Base-by-base conservation (phyloP, 768 basidiomycete species). In the Xerocomellus amylosporus region DNA sequence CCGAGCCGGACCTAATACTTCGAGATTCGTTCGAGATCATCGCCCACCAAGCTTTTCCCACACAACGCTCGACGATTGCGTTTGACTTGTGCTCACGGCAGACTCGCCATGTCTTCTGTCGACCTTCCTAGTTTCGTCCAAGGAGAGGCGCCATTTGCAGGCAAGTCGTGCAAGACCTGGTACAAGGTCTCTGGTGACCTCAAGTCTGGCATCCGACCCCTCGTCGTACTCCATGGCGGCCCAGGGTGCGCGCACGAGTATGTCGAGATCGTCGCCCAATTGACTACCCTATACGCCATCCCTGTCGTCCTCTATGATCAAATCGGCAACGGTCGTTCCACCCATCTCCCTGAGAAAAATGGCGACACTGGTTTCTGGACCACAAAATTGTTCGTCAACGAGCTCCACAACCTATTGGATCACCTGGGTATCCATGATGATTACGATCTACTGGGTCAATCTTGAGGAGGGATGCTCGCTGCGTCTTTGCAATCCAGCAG, bases 221-320 rank as follows among this genome's bases (percentile, higher is more conserved):
- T 84, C 45, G 70, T 85, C 51, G 65, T 72, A 3, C 69, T 84
- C 5, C 83, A 84, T 55, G 82, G 81, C 9, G 83, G 82, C 8
- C 82, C 82, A 13, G 81, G 83, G 3, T 58, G 70, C 5, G 62
- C 71, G n/a, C 75, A 77, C 52, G 64, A 72, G 39, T 78, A 78
- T 61, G 64, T 81, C 17, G 66, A 73, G 36, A 55, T 71, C 36
- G 58, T 78, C 56, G 63, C 71, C 37, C 75, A 77, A 42, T 70
- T 82, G 43, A 70, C 73, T 24, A 52, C 55, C 6, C 58, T 64
- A 10, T 60, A 70, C 50, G 44, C 58, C 30, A 79, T 78, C 43
- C 80, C 81, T 12, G 71, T 84, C 59, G 60, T 85, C 38, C 60
- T 82, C 43, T 84, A 84, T 66, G 80, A 82, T 62, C 83, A 84